Base-by-base conservation (phyloP, 257 asterid genomes). In the Fraxinus pennsylvanica region DNA sequence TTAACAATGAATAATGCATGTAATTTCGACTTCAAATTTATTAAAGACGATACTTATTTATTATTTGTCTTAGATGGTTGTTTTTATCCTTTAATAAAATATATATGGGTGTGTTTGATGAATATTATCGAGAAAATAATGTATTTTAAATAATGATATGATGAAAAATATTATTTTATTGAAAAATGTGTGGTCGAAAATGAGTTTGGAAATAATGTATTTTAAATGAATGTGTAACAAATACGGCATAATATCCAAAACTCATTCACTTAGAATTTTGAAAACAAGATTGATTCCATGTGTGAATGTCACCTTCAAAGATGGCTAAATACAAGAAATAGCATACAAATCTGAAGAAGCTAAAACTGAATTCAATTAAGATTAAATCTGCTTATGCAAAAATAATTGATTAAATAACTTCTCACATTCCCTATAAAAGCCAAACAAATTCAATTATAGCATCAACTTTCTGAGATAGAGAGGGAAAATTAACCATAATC, bases 401-500 rank as follows among this genome's bases (percentile, higher is more conserved):
- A 43, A 43, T 10, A 43, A 10, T 43, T 43, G 52, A 43, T 43
- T 43, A 43, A 2, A 8, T 43, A 43, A 43, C 66, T 73, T 77
- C 61, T 39, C 43, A 67, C 73, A 19, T 0, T 27, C 59, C 69
- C 81, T 85, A 78, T 85, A 85, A 57, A 85, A 70, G 68, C 74
- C 43, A 5, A 52, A 54, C 78, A 63, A 6, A 19, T 63, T 41
- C 27, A 9, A 3, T 59, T 25, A 4, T 52, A 3, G 38, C 21
- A 74, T 7, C 38, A 52, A 22, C 15, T 21, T 32, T 72, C 45
- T 15, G 38, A 21, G 43, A 47, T 15, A 36, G 17, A 75, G 79
- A 32, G 54, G 33, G 29, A n/a, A 41, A 57, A 32, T 4, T 1
- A 61, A 7, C 47, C 22, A 35, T 21, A 22, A 17, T 33, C 9